Percentiles rank a stretch among this genome's conserved stretches.
Evolutionary conservation across 2,329 filamentous ascomycete genomes (phyloP).

Genomic region (Atkinsonella hypoxylon): DNA sequence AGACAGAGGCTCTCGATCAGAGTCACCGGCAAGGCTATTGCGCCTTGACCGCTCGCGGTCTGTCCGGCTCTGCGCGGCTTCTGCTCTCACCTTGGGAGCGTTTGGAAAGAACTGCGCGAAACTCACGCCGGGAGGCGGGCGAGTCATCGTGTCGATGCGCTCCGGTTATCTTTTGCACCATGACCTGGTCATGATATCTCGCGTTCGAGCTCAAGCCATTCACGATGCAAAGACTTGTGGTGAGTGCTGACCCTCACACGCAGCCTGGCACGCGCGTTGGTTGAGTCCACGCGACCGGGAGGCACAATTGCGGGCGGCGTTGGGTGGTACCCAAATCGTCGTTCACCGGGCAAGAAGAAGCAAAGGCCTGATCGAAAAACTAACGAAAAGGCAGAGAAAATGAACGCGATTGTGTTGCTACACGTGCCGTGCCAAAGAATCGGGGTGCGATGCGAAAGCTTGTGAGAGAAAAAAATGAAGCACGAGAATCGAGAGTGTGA

Average conservation of each 20-base stretch:
- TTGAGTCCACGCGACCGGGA: constrained; percentile 29
- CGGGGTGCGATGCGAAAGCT: constrained; percentile 1
- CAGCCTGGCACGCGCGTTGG: constrained; percentile 13
- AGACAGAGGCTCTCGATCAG: constrained; percentile 13
- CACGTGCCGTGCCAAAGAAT: constrained; percentile 2
- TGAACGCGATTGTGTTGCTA: constrained; percentile 10
- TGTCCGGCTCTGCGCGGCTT: constrained; percentile 25
- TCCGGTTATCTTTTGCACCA: constrained; percentile 39
- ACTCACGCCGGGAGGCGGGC: constrained; percentile 58
- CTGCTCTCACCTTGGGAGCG: constrained; percentile 52
- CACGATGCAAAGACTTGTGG: constrained; percentile 11
- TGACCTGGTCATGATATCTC: constrained; percentile 46
- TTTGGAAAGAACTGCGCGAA: constrained; percentile 81
- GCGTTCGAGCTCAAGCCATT: constrained; percentile 16
- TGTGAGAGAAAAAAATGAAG: constrained; percentile 4
- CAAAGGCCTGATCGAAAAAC: not conserved
- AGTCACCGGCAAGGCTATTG: constrained; percentile 12
- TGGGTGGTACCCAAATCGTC: not conserved
- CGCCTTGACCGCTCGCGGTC: constrained; percentile 20
- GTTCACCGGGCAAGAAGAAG: constrained; percentile 37
- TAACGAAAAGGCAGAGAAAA: not conserved
- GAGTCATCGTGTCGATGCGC: constrained; percentile 58
- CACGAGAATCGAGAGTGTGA: constrained; percentile 3
- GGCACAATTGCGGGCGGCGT: constrained; percentile 2
- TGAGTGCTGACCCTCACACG: constrained; percentile 4